phyloP scores from a whole-genome alignment of 495 filamentous ascomycete species.

The Xylona heveae region DNA sequence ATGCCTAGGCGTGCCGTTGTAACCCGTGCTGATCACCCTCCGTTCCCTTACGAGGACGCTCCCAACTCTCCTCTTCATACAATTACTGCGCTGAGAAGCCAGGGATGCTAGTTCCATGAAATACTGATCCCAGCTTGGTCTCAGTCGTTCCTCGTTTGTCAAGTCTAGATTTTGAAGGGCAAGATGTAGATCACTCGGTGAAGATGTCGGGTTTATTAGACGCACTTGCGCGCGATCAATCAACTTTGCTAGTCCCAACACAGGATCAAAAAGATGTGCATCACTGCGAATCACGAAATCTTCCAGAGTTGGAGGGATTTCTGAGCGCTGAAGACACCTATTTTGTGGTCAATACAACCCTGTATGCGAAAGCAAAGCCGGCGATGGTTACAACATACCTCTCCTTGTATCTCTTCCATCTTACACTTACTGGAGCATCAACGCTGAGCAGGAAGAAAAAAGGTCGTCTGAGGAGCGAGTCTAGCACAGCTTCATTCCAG shows the following conservation, averaged over 20 bases:
- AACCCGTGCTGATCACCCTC: slow-evolving; percentile 86
- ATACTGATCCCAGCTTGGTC: slow-evolving; percentile 93
- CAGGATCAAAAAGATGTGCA: slow-evolving; percentile 46
- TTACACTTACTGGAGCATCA: slow-evolving; percentile 65
- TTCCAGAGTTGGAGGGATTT: slow-evolving; percentile 38
- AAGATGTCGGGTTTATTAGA: slow-evolving; percentile 63
- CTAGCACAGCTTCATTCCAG: slow-evolving; percentile 40
- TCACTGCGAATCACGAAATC: slow-evolving; percentile 63
- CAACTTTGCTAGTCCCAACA: slow-evolving; percentile 43
- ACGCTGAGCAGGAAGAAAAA: slow-evolving; percentile 87
- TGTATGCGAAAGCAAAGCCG: not conserved
- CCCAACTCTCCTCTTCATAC: slow-evolving; percentile 93
- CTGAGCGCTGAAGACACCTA: slow-evolving; percentile 22
- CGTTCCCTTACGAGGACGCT: slow-evolving; percentile 82
- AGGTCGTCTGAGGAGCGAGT: slow-evolving; percentile 53
- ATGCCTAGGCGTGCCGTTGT: slow-evolving; percentile 84
- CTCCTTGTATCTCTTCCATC: slow-evolving; percentile 53
- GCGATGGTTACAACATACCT: slow-evolving; percentile 16
- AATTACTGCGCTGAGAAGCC: slow-evolving; percentile 80
- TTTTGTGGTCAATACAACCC: not conserved
- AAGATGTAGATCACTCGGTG: slow-evolving; percentile 42
- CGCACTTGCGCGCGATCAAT: slow-evolving; percentile 62
- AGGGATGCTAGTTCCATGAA: slow-evolving; percentile 92
- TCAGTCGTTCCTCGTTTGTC: slow-evolving; percentile 52
- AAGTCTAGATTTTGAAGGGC: slow-evolving; percentile 51